Conservation (phyloP, 345 rosid species). For the Trapa incisa region DNA sequence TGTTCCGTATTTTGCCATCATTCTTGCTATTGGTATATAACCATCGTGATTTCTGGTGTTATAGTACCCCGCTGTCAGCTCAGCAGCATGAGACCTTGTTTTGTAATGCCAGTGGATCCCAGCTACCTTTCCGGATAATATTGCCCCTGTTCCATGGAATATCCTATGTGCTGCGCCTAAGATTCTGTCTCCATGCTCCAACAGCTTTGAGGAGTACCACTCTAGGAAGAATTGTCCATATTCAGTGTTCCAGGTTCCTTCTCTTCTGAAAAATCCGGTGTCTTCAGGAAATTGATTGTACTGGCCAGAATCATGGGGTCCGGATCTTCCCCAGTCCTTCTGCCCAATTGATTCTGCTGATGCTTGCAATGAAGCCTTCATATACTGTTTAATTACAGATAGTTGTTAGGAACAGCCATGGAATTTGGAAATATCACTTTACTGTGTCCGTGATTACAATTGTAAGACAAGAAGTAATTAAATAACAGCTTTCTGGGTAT, state of each 20-base stretch:
- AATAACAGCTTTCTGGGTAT: no score
- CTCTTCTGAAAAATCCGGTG: constrained; percentile 64
- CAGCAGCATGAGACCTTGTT: constrained; percentile 94
- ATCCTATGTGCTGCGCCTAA: constrained; percentile 57
- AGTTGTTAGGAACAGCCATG: background rate
- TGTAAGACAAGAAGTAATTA: background rate
- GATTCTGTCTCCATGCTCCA: constrained; percentile 69
- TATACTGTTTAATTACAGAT: constrained; percentile 41
- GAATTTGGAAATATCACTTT: background rate
- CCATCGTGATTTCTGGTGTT: constrained; percentile 72
- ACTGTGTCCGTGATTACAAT: background rate
- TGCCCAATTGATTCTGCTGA: constrained; percentile 58
- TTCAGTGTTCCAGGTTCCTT: constrained; percentile 83
- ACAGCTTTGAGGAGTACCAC: constrained; percentile 73
- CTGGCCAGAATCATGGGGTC: constrained; percentile 83
- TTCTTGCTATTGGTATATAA: constrained; percentile 61
- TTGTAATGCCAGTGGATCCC: constrained; percentile 97
- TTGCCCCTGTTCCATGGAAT: constrained; percentile 56
- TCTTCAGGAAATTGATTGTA: constrained; percentile 84
- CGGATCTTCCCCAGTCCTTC: constrained; percentile 62
- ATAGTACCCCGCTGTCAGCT: constrained; percentile 81
- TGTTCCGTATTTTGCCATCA: constrained; percentile 53
- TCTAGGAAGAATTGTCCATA: constrained; percentile 81
- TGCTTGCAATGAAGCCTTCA: constrained; percentile 79
- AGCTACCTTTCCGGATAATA: constrained; percentile 73